Evolutionary conservation across 129 eudicot genomes (phyloP), one percentile per base, ranked within the genome.

Genomic region (Flaveria trinervia): DNA sequence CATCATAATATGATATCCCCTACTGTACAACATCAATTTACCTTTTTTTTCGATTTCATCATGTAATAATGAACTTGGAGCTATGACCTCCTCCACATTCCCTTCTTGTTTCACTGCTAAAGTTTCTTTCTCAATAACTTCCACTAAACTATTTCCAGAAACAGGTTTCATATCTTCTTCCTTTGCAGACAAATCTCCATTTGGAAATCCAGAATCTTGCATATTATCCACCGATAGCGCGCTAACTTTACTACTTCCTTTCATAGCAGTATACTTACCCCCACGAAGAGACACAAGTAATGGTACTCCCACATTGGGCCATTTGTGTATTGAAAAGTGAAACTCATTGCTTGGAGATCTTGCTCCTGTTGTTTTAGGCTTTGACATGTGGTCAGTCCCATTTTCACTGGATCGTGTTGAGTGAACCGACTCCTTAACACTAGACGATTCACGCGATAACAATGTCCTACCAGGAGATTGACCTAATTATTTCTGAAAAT

Each of bases 291-390:
- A 84, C 76, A 80, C 81, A 22, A 84, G 68, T 57, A 87, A 52
- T 17, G 98, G 97, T 51, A 83, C 91, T 80, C 85, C 97, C 11
- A 61, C 77, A 51, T 83, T 81, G 61, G 93, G 89, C 98, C 98
- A 94, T 84, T 91, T 91, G 78, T 94, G 82, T 77, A 91, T 91
- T 13, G 98, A 94, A 84, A 94, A 94, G 75, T 94, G 97, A 80
- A 91, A 91, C 50, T 85, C 90, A 50, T 71, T 70, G 39, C 51
- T 60, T 73, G 84, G 71, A 77, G 74, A 78, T 65, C 82, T 81
- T 26, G 83, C 33, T 25, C 14, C 59, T 44, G 79, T 68, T 75
- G 82, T 55, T 14, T 62, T 77, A 20, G 30, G 72, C 49, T 75
- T 84, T n/a, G 78, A 70, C 30, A 65, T 79, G 33, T 78, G 73